A percentile compares a stretch with the other conserved stretches of the same genome.
These are phyloP conservation scores for Sphagnum tenellum DNA, from an alignment of 225 moss, liverwort and hornwort species.

Conservation along the genomic window DNA sequence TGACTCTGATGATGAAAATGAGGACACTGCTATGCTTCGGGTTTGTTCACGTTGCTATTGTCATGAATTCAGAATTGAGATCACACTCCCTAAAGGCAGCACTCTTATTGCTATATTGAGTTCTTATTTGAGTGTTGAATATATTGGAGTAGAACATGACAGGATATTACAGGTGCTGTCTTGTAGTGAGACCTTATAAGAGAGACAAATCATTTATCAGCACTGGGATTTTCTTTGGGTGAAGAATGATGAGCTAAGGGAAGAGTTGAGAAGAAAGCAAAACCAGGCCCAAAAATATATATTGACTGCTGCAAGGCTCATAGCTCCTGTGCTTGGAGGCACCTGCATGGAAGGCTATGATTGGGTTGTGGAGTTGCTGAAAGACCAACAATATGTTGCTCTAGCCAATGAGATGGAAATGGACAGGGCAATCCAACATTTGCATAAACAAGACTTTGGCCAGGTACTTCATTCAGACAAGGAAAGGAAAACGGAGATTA, in stretches of 20 bases:
- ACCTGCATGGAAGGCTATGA: constrained; percentile 82
- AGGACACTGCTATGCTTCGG: constrained; percentile 30
- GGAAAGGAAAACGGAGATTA: not conserved
- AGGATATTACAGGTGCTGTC: too few species aligned
- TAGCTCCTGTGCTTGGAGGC: constrained; percentile 59
- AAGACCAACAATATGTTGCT: constrained; percentile 70
- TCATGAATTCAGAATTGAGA: too few species aligned
- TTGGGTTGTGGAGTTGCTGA: constrained; percentile 67
- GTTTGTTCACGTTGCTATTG: constrained; percentile 12
- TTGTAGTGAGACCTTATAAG: not conserved
- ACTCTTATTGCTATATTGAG: too few species aligned
- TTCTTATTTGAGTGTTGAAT: too few species aligned
- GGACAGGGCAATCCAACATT: constrained; percentile 82
- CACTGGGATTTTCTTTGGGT: constrained; percentile 1
- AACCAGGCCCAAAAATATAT: constrained; percentile 65
- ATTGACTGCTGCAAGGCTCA: constrained; percentile 62
- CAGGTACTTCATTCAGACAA: constrained; percentile 27
- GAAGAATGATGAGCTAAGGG: constrained; percentile 60
- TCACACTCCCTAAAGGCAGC: too few species aligned
- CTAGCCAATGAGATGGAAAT: constrained; percentile 87
- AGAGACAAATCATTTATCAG: not conserved
- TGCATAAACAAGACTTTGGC: constrained; percentile 57
- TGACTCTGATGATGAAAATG: constrained; percentile 66
- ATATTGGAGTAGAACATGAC: too few species aligned
- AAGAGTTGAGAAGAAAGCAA: constrained; percentile 58